Base-by-base conservation (phyloP, 352 stramenopile species). In the Pythium brassicae region DNA sequence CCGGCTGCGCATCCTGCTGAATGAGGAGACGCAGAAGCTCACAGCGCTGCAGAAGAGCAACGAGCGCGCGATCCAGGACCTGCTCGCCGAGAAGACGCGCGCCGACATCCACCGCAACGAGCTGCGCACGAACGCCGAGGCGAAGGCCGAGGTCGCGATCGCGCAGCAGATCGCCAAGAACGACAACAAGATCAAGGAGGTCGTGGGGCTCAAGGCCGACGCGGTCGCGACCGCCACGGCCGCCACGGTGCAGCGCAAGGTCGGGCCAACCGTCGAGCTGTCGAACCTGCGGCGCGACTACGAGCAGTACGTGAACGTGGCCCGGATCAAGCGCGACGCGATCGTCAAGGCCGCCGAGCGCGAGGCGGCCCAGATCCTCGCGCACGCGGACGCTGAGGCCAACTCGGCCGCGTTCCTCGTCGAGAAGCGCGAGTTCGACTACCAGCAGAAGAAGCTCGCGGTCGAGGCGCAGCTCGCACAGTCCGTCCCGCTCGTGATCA, bases 1-100 rank as follows among this genome's bases (percentile, higher is more conserved):
- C 68, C 79, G 83, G 20, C 63, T 93, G 65, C 74, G 86, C 25
- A 89, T 90, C 17, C 53, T 95, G 19, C 50, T 94, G 29, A 92
- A 95, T 49, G 72, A 94, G 60, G 86, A 92, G 44, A 92, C 86
- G 3, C 75, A 89, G 61, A 88, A 87, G 37, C 71, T 94, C 53
- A 92, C 86, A 12, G 82, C 75, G 4, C 65, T 94, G 17, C 69
- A 91, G 46, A 95, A 91, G 40, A 70, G 85, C 8, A 94, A 94
- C 54, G 80, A 89, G 53, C 80, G 83, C 9, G 70, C 70, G 11
- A 75, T 93, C 25, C 79, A 94, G 53, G 82, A 94, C 53, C 60
- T 94, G 19, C 50, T 80, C 5, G 83, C 83, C 4, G 72, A 78
- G 26, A 92, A 78, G 56, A 66, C 83, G 8, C 80, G 83, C 26